Evolutionary conservation across 768 basidiomycete species (phyloP), one percentile per base, ranked within the genome.

Genomic region (Xerocomellus intermedius): DNA sequence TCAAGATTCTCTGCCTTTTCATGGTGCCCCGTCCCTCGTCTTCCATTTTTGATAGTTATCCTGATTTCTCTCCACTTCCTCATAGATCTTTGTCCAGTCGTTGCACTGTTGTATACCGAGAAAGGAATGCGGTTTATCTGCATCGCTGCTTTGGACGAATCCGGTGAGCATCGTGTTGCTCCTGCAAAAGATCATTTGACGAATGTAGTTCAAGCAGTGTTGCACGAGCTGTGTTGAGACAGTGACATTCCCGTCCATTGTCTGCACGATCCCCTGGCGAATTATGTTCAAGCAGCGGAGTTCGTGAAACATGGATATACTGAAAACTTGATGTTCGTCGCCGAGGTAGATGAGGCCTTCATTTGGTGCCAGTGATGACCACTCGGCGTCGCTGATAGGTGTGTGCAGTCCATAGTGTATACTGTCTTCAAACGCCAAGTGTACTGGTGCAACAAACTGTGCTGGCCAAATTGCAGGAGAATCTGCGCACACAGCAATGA

Each of bases 221-320:
- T 47, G 30, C 28, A 53, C 21, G 26, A 47, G 52, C 28, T 39
- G 37, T 8, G 28, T 19, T 3, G 52, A 41, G 44, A 24, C 12
- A 5, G 52, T 47, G 17, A 16, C 13, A 8, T 53, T 39, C 38
- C 42, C 26, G 36, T 41, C 22, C 24, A 53, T 39, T 9, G 37
- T 19, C 30, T 53, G 44, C 37, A 33, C 21, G 44, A 53, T 17
- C 9, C 44, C 52, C 16, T 47, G 28, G 37, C 52, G 52, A 47
- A 53, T 33, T 21, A 53, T 16, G 17, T 48, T 41, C 37, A 47
- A 33, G 38, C 52, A 53, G 3, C 52, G 45, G 12, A 48, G 52
- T 24, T 48, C 52, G 45, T 48, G 52, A 21, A 19, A 53, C 52
- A 48, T 53, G 38, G 44, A 53, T 48, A 53, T 53, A 8, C 52